Evolutionary conservation across 352 stramenopile species (phyloP).

Genomic region (Phytophthora cryptogea): DNA sequence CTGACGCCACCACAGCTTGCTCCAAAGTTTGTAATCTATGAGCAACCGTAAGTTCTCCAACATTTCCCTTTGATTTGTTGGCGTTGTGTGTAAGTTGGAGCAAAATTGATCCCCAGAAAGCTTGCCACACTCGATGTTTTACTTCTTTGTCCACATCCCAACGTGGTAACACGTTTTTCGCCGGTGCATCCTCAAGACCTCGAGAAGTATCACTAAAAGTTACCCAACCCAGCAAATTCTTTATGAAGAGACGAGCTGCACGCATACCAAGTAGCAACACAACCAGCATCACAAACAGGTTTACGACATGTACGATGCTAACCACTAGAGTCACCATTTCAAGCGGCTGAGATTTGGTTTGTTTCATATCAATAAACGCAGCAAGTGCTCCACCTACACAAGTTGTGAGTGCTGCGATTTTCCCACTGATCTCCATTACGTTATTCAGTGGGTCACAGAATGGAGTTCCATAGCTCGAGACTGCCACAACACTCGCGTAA

Average conservation of each 20-base stretch:
- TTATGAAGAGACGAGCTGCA: slow-evolving; percentile 34
- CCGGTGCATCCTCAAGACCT: slow-evolving; percentile 36
- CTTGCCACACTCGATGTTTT: slow-evolving; percentile 58
- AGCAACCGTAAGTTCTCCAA: slow-evolving; percentile 26
- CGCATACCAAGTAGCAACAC: slow-evolving; percentile 46
- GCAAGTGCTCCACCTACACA: slow-evolving; percentile 37
- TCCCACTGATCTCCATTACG: slow-evolving; percentile 52
- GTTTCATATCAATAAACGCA: slow-evolving; percentile 24
- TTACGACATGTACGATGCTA: slow-evolving; percentile 48
- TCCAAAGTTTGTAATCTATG: slow-evolving; percentile 39
- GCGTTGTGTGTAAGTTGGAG: slow-evolving; percentile 18
- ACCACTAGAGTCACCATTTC: slow-evolving; percentile 38
- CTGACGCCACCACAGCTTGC: slow-evolving; percentile 34
- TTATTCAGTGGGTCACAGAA: slow-evolving; percentile 58
- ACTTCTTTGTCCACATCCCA: slow-evolving; percentile 53
- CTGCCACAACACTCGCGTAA: slow-evolving; percentile 32
- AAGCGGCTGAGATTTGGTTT: slow-evolving; percentile 11
- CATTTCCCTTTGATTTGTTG: slow-evolving; percentile 1
- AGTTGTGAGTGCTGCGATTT: slow-evolving; percentile 40
- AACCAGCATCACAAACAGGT: slow-evolving; percentile 44
- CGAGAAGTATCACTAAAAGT: slow-evolving; percentile 53
- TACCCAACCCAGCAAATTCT: slow-evolving; percentile 46
- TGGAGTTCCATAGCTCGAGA: slow-evolving; percentile 47
- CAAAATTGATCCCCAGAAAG: slow-evolving; percentile 49
- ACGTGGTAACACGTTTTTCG: slow-evolving; percentile 28